A percentile compares a stretch with the other conserved stretches of the same genome.
phyloP scores from a whole-genome alignment of 257 asterid species.

The Galeopsis tetrahit region DNA sequence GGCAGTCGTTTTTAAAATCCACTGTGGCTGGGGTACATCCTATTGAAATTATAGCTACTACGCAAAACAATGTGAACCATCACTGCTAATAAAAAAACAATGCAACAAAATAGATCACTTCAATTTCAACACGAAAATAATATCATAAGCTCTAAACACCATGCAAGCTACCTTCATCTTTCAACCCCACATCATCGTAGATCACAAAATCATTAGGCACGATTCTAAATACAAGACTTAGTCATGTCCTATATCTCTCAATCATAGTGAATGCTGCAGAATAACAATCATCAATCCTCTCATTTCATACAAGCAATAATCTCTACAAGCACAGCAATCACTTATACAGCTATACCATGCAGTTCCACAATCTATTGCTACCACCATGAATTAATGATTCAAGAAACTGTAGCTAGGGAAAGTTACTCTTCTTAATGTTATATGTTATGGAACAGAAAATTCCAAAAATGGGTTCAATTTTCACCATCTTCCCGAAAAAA shows the following conservation, averaged over 20 bases:
- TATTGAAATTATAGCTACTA: neutral
- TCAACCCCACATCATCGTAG: slow-evolving; percentile 4
- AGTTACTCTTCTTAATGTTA: neutral
- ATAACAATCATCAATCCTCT: neutral
- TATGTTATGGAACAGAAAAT: neutral
- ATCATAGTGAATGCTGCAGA: neutral
- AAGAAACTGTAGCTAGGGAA: slow-evolving; percentile 6
- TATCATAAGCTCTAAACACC: neutral
- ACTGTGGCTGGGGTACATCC: neutral
- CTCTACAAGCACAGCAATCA: slow-evolving; percentile 3
- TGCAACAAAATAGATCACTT: neutral
- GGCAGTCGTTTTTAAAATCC: neutral
- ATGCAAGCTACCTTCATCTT: neutral
- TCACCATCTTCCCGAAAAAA: neutral
- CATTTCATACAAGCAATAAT: neutral
- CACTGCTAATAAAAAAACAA: neutral
- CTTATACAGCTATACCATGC: neutral
- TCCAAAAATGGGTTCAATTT: neutral
- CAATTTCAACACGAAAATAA: neutral
- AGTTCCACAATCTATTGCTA: neutral
- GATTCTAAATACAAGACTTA: neutral
- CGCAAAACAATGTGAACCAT: neutral
- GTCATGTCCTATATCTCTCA: neutral
- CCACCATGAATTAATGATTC: neutral
- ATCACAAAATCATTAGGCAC: neutral